Percentiles rank a stretch among this genome's conserved stretches.
These are phyloP conservation scores for Magnusiomyces suaveolens DNA, from an alignment of 1,139 yeast genomes.

Conservation along the genomic window DNA sequence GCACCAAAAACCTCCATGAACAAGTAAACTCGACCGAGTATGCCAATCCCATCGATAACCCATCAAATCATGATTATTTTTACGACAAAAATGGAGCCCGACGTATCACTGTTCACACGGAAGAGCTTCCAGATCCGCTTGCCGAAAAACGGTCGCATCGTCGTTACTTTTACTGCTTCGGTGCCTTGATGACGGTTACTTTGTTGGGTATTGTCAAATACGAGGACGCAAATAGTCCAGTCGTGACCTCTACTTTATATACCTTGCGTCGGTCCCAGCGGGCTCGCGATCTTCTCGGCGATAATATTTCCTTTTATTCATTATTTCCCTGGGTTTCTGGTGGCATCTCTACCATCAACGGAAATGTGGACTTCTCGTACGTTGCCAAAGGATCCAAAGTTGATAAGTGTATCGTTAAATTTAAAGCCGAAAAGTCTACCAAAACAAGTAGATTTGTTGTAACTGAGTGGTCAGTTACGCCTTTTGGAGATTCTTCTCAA, in stretches of 20 bases:
- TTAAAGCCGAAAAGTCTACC: conserved; percentile 29
- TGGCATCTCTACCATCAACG: conserved; percentile 69
- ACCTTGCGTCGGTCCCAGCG: conserved; percentile 67
- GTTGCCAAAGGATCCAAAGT: conserved; percentile 49
- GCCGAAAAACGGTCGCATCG: conserved; percentile 44
- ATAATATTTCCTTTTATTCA: conserved; percentile 57
- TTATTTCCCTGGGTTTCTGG: conserved; percentile 89
- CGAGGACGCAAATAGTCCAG: conserved; percentile 82
- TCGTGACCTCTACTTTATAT: conserved; percentile 78
- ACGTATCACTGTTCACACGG: conserved; percentile 30
- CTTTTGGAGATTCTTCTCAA: conserved; percentile 20
- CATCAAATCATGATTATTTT: conserved; percentile 10
- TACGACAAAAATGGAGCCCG: conserved; percentile 15
- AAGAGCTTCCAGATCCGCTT: conserved; percentile 47
- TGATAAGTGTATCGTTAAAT: conserved; percentile 27
- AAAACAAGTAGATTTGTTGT: conserved; percentile 26
- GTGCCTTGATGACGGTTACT: conserved; percentile 53
- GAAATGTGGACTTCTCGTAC: conserved; percentile 65
- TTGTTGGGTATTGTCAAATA: conserved; percentile 75
- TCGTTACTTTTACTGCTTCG: conserved; percentile 50
- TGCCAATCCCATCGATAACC: conserved; percentile 3
- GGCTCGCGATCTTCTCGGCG: conserved; percentile 62
- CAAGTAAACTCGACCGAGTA: too few species aligned
- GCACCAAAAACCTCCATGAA: too few species aligned
- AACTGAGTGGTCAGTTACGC: conserved; percentile 31